Base-by-base conservation (phyloP, 805 yeast species). In the Myxozyma melibiosi region DNA sequence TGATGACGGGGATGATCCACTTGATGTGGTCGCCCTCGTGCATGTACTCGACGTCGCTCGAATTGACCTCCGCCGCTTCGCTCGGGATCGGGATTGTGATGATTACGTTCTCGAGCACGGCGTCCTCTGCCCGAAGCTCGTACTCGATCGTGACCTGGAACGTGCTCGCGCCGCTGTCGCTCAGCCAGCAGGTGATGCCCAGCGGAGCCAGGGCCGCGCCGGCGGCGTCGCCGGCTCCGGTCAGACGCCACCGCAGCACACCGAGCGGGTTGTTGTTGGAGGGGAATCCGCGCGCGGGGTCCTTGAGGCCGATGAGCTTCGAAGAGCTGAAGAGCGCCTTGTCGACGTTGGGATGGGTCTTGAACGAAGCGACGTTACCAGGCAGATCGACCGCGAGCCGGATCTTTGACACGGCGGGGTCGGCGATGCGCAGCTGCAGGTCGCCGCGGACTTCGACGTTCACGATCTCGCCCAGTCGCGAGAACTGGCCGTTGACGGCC, bases 341-440 rank as follows among this genome's bases (percentile, higher is more conserved):
- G 74, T 94, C 97, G 64, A 94, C 95, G 70, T 92, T 91, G 62
- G 99, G 99, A 76, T 94, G 97, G 14, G 98, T 90, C 73, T 91
- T 91, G 77, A 82, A 94, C 44, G 84, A 76, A 62, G 75, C 82
- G 72, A 37, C 77, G 72, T 79, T 73, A 40, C 76, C 73, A 30
- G 80, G 79, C 24, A 51, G 28, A 22, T 73, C 76, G 40, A 84
- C 78, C 40, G 76, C 71, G 63, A 94, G 78, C 69, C 81, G 82
- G 53, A 90, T 81, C 65, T 80, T 80, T 13, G 95, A 84, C 63
- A 85, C 78, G 38, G 78, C 81, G n/a, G 86, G 76, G 67, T 90
- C 82, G 71, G 86, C 90, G 62, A 94, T 84, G 70, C 96, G 85
- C 70, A 94, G 77, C 73, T 90, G 96, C 65, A 92, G 77, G 65